phyloP scores from a whole-genome alignment of 176 grass and related monocot species.

The Saccharum officinarum region DNA sequence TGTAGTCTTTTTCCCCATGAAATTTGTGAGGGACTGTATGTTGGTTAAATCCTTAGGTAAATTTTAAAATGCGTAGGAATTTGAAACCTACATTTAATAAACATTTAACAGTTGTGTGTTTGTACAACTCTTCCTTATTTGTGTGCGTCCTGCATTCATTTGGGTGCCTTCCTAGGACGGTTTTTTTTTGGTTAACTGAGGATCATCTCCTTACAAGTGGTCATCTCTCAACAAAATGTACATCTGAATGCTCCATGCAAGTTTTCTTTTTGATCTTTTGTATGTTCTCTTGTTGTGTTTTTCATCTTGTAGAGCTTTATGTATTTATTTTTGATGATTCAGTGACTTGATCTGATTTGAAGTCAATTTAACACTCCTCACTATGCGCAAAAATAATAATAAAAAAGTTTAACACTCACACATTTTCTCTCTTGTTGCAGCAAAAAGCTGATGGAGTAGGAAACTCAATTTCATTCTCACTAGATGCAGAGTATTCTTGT shows the following conservation, averaged over 20 bases:
- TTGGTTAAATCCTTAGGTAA: constrained; percentile 1
- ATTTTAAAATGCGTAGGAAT: neutral
- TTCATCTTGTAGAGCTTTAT: neutral
- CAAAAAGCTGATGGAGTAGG: constrained; percentile 72
- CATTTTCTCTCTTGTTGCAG: constrained; percentile 52
- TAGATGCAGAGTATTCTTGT: constrained; percentile 62
- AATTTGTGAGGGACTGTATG: neutral
- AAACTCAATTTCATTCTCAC: constrained; percentile 56
- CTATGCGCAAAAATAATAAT: too few relatives aligned
- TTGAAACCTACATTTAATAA: neutral
- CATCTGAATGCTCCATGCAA: neutral
- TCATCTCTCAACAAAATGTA: neutral
- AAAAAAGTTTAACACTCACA: neutral
- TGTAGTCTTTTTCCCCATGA: neutral
- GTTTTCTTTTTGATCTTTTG: neutral
- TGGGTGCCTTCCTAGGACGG: neutral
- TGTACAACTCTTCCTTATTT: neutral
- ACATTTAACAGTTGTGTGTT: neutral
- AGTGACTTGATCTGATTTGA: constrained; percentile 9
- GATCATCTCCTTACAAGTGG: neutral
- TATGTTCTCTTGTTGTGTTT: constrained; percentile 11
- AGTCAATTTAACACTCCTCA: neutral
- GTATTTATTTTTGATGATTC: constrained; percentile 16
- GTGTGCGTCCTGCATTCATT: neutral
- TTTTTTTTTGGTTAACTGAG: neutral